Evolutionary conservation across 176 grass and related monocot genomes (phyloP), one percentile per base, ranked within the genome.

Genomic region (Rhynchospora tenuis): DNA sequence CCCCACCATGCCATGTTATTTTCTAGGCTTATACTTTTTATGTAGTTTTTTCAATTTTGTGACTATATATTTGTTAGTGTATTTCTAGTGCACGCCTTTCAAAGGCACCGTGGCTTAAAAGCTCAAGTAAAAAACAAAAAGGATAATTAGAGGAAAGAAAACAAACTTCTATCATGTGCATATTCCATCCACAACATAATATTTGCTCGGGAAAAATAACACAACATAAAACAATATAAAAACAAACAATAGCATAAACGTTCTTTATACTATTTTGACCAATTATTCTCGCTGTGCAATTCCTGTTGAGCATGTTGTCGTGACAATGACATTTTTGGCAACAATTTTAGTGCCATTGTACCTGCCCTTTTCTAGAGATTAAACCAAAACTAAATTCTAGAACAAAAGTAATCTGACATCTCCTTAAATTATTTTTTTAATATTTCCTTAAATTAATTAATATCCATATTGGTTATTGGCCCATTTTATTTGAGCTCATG

Each of bases 201-300:
- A 38, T 38, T 38, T 38, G 1, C 33, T 38, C 2, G 33, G 33
- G 33, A 38, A 38, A 38, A 38, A 33, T 24, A 28, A 50, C 11
- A 20, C 42, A 72, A 23, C 42, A 47, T 72, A 72, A 72, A 47
- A 73, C 23, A 48, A 47, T 42, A 48, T 2, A 72, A 48, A 11
- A 45, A 51, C 70, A 51, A 38, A 38, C 33, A 38, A 38, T 7
- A 50, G 22, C 45, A 51, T 50, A 12, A 46, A 14, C n/a, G 23
- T 50, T 74, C 11, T 50, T 73, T 51, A 51, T 74, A 74, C 70
- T 50, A 74, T 74, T 70, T 74, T 51, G 70, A 74, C 70, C 70
- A 45, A 48, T 24, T 26, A 27, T 24, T 27, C 5, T 73, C 23
- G 19, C 44, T 47, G 69, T 47, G 44, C 69, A 50, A 73, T 27